Base-by-base conservation (phyloP, 345 rosid genomes). In the Murraya paniculata region DNA sequence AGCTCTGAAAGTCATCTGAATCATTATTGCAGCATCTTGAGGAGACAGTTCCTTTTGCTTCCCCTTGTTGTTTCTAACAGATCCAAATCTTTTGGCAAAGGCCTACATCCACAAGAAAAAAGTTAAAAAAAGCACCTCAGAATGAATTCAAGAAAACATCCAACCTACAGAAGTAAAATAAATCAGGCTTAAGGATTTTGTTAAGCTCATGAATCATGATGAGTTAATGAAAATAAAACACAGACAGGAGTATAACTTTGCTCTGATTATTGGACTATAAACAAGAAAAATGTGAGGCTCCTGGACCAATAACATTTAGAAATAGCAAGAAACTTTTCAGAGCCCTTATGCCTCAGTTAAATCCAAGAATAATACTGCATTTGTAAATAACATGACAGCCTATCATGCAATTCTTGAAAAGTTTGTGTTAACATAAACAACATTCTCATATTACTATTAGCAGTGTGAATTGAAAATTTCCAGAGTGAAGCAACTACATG, bases 1-100 rank as follows among this genome's bases (percentile, higher is more conserved):
- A 82, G 95, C 93, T 82, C 90, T 90, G 85, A 91, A 97, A 5
- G 83, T 85, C 79, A 87, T 76, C 89, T 97, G 99, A 84, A 97
- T 97, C 90, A 83, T 69, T 81, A 84, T 59, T n/a, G 95, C 96
- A 0, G 98, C 99, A 83, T 93, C 93, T 76, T 87, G 91, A 57
- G 88, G 90, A 21, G 93, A 71, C 87, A 94, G 78, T 62, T 91
- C 93, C 89, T 90, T 92, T 78, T 81, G 82, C 88, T 96, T 96
- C 14, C 99, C 99, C 89, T 81, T 92, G 9, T 27, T 81, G 50
- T 41, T 83, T 75, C 87, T 89, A 36, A 86, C 27, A 24, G 82
- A 84, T 73, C 90, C 93, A 72, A 88, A 79, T 78, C 98, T 90
- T 89, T 80, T 89, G 3, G 91, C 79, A 85, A 91, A 91, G 68